phyloP scores from a whole-genome alignment of 2,329 filamentous ascomycete genomes.

The Orbilia oligospora region DNA sequence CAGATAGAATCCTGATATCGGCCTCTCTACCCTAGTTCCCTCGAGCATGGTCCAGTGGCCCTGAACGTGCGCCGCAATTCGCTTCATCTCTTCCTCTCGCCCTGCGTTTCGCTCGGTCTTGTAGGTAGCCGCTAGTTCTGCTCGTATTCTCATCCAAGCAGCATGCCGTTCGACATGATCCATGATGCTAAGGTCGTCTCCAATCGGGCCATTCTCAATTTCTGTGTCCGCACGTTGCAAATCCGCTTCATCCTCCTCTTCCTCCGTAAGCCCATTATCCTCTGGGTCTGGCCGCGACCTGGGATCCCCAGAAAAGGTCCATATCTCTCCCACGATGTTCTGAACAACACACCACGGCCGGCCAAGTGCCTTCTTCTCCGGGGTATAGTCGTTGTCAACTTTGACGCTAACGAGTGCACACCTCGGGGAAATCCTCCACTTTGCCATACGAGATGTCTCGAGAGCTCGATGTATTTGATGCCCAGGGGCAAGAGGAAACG shows the following conservation, averaged over 20 bases:
- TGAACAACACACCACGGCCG: conserved; percentile 56
- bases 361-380: conserved; percentile 49
- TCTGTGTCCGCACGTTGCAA: conserved; percentile 47
- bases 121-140: conserved; percentile 43
- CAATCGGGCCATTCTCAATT: conserved; percentile 53
- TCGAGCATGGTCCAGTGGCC: conserved; percentile 60
- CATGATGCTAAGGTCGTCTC: conserved; percentile 56
- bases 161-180: conserved; percentile 50
- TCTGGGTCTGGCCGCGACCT: conserved; percentile 36
- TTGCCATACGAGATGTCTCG: conserved; percentile 48
- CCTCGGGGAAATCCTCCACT: conserved; percentile 58
- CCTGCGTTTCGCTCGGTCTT: conserved; percentile 40
- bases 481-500: conserved; percentile 46
- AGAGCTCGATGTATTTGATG: conserved; percentile 47
- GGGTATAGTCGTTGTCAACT: conserved; percentile 52
- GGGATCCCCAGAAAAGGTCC: conserved; percentile 56
- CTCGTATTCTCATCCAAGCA: conserved; percentile 42
- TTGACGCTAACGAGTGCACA: conserved; percentile 47
- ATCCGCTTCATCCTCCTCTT: conserved; percentile 48
- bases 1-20: conserved; percentile 57
- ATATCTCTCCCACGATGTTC: conserved; percentile 59
- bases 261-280: conserved; percentile 47
- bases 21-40: conserved; percentile 50
- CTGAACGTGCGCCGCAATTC: conserved; percentile 48
- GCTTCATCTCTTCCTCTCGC: conserved; percentile 33